phyloP scores from a whole-genome alignment of 129 eudicot species.

The Helianthus annuus region DNA sequence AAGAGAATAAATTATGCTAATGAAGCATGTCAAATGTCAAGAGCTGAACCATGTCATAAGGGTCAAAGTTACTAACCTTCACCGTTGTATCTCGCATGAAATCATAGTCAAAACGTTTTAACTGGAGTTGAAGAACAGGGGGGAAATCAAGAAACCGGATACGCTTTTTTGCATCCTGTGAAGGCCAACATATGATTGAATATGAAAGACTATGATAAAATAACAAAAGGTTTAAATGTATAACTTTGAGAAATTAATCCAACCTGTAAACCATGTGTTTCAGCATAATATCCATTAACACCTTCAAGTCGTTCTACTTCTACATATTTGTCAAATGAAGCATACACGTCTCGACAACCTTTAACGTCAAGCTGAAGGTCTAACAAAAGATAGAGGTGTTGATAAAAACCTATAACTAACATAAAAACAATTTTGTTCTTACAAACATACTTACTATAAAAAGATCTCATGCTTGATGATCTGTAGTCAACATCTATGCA shows the following conservation, averaged over 20 bases:
- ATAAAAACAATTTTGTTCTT: background rate
- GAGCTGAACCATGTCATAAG: background rate
- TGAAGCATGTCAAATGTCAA: too few species aligned
- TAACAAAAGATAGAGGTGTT: conserved; percentile 33
- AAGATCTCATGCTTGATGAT: conserved; percentile 82
- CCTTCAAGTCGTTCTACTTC: conserved; percentile 71
- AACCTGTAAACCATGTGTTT: conserved; percentile 90
- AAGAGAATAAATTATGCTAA: too few species aligned
- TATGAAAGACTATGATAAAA: background rate
- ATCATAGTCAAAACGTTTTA: background rate
- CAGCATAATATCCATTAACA: too few species aligned
- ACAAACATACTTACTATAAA: conserved; percentile 52
- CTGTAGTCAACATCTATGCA: conserved; percentile 80
- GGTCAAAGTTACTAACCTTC: conserved; percentile 41
- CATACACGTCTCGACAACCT: conserved; percentile 90
- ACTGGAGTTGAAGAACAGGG: too few species aligned
- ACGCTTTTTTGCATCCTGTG: conserved; percentile 77
- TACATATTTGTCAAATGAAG: conserved; percentile 95
- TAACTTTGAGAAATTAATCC: background rate
- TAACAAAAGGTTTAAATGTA: background rate
- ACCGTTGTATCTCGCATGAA: conserved; percentile 56
- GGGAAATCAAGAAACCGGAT: conserved; percentile 15
- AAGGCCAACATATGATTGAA: background rate
- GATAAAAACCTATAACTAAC: background rate
- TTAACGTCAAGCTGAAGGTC: conserved; percentile 98